These are phyloP conservation scores for Fusarium nisikadoi DNA, from an alignment of 2,329 filamentous ascomycete species.

Conservation along the genomic window DNA sequence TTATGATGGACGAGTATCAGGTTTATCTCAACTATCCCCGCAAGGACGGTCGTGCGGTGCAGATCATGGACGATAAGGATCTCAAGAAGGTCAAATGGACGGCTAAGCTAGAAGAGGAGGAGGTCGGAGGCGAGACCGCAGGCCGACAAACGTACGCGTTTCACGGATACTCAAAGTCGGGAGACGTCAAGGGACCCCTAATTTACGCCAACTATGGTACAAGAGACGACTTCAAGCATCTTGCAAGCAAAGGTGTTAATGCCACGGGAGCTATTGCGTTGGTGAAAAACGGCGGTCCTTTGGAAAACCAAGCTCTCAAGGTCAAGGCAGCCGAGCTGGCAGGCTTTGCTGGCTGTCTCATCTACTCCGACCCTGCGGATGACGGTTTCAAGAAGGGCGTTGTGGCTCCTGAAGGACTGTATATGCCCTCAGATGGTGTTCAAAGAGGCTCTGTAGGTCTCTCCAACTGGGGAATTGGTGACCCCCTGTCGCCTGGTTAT, in stretches of 20 bases:
- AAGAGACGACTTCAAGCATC: slow-evolving; percentile 79
- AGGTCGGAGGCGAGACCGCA: slow-evolving; percentile 68
- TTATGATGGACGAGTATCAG: slow-evolving; percentile 80
- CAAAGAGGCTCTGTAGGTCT: slow-evolving; percentile 85
- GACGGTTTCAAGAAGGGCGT: slow-evolving; percentile 82
- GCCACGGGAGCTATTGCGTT: slow-evolving; percentile 84
- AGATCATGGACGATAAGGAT: slow-evolving; percentile 77
- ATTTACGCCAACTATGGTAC: slow-evolving; percentile 95
- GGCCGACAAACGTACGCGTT: slow-evolving; percentile 81
- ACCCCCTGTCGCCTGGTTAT: slow-evolving; percentile 91
- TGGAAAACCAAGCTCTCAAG: slow-evolving; percentile 80
- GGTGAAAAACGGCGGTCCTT: slow-evolving; percentile 81
- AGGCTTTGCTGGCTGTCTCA: slow-evolving; percentile 86
- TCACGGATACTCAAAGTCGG: slow-evolving; percentile 88
- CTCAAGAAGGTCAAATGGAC: slow-evolving; percentile 72
- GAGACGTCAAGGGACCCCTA: slow-evolving; percentile 85
- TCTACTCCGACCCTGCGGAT: slow-evolving; percentile 90
- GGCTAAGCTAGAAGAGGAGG: slow-evolving; percentile 84
- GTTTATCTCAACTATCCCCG: slow-evolving; percentile 95
- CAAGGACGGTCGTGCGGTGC: slow-evolving; percentile 78
- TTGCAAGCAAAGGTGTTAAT: slow-evolving; percentile 77
- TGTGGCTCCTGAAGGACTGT: slow-evolving; percentile 79
- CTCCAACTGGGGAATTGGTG: slow-evolving; percentile 85
- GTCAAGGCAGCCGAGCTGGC: slow-evolving; percentile 89
- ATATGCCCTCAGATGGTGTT: slow-evolving; percentile 83